phyloP scores from a whole-genome alignment of 2,329 filamentous ascomycete genomes.

The Nemania serpens region DNA sequence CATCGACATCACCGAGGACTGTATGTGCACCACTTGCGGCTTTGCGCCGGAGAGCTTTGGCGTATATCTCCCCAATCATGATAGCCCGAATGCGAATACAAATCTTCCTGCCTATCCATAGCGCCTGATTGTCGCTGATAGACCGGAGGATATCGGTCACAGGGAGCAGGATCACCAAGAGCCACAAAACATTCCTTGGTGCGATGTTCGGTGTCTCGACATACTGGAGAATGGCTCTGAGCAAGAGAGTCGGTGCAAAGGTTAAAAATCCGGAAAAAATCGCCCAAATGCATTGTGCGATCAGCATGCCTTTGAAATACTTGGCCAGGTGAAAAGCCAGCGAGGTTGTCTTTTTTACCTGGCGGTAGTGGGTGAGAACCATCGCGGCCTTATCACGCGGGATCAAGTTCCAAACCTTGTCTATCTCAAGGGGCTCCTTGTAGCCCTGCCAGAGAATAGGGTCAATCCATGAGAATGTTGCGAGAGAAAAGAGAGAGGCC shows the following conservation, averaged over 20 bases:
- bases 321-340: slow-evolving; percentile 80
- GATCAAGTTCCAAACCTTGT: slow-evolving; percentile 89
- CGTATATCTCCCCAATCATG: slow-evolving; percentile 96
- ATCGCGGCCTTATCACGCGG: slow-evolving; percentile 84
- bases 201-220: slow-evolving; percentile 80
- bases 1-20: slow-evolving; percentile 64
- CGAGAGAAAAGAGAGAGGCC: slow-evolving; percentile 85
- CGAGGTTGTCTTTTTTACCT: slow-evolving; percentile 78
- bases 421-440: slow-evolving; percentile 78
- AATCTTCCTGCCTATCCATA: slow-evolving; percentile 93
- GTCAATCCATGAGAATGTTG: slow-evolving; percentile 91
- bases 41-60: slow-evolving; percentile 90
- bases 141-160: slow-evolving; percentile 81
- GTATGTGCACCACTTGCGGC: slow-evolving; percentile 79
- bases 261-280: slow-evolving; percentile 80
- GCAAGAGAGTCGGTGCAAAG: slow-evolving; percentile 87
- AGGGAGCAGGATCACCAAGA: slow-evolving; percentile 90
- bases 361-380: slow-evolving; percentile 81
- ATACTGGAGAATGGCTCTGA: slow-evolving; percentile 91
- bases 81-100: slow-evolving; percentile 93
- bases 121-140: slow-evolving; percentile 79
- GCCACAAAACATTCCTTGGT: slow-evolving; percentile 88
- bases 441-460: slow-evolving; percentile 87
- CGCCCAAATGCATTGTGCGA: slow-evolving; percentile 81
- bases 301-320: slow-evolving; percentile 78